These are phyloP conservation scores for Pseudopyrenochaeta lycopersici DNA, from an alignment of 2,329 filamentous ascomycete genomes.

Conservation along the genomic window DNA sequence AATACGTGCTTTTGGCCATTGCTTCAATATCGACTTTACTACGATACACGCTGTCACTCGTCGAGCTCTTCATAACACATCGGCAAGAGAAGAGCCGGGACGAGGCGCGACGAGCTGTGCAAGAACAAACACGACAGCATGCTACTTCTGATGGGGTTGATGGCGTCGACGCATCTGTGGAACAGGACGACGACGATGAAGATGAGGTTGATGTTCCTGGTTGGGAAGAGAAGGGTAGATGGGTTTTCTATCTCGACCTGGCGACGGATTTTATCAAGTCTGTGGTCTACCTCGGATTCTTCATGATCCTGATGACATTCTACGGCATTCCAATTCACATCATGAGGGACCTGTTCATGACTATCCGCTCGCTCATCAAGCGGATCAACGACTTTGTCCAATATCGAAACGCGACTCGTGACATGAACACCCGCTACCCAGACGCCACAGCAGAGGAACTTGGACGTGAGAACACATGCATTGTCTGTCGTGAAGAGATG, in stretches of 20 bases:
- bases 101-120: constrained; percentile 50
- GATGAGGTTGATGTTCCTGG: constrained; percentile 95
- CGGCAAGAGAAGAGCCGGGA: constrained; percentile 74
- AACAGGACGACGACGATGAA: constrained; percentile 73
- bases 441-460: constrained; percentile 92
- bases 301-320: constrained; percentile 90
- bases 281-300: constrained; percentile 88
- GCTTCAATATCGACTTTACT: constrained; percentile 80
- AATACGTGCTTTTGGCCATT: constrained; percentile 88
- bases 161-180: constrained; percentile 26
- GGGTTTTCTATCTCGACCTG: constrained; percentile 87
- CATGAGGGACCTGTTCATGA: constrained; percentile 93
- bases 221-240: constrained; percentile 96
- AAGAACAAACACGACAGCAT: constrained; percentile 75
- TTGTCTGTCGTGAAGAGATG: constrained; percentile 98
- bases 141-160: constrained; percentile 50
- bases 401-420: constrained; percentile 88
- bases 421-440: constrained; percentile 91
- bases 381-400: constrained; percentile 86
- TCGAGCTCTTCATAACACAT: constrained; percentile 78
- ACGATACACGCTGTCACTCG: constrained; percentile 80
- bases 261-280: constrained; percentile 90
- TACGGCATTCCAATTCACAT: constrained; percentile 97
- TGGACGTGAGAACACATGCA: constrained; percentile 87
- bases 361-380: constrained; percentile 88